Conservation (phyloP, 306 rosid genomes). For the Comarum palustre region DNA sequence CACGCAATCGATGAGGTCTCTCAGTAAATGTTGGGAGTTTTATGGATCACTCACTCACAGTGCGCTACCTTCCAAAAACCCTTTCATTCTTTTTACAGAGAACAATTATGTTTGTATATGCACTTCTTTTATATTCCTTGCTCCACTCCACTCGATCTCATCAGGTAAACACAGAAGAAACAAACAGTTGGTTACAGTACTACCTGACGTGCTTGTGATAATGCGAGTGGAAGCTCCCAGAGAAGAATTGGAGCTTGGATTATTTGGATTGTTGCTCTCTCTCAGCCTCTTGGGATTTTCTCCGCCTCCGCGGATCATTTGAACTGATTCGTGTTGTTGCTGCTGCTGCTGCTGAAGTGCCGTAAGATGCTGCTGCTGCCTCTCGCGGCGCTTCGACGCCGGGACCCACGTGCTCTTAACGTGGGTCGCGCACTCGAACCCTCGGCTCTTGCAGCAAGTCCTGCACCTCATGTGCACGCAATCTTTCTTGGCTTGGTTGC, state of each 20-base stretch:
- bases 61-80: constrained; percentile 38
- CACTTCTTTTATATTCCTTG: constrained; percentile 21
- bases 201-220: constrained; percentile 52
- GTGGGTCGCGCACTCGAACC: constrained; percentile 80
- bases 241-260: constrained; percentile 36
- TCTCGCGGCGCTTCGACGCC: constrained; percentile 70
- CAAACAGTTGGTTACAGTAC: constrained; percentile 7
- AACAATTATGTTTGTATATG: constrained; percentile 6
- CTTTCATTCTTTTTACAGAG: constrained; percentile 29
- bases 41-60: not conserved
- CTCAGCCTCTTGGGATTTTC: constrained; percentile 47
- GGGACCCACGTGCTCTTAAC: constrained; percentile 94
- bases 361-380: constrained; percentile 48
- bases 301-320: constrained; percentile 25
- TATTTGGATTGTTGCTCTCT: constrained; percentile 29
- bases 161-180: not conserved
- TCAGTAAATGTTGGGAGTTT: constrained; percentile 15
- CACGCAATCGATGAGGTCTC: constrained; percentile 56
- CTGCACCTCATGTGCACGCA: constrained; percentile 82
- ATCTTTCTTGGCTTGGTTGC: constrained; percentile 94
- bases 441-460: constrained; percentile 93
- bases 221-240: constrained; percentile 57
- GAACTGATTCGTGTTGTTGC: constrained; percentile 13
- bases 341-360: constrained; percentile 31
- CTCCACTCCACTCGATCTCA: not conserved